Conservation (phyloP, 2,329 filamentous ascomycete species). For the Pseudocercospora vitis region DNA sequence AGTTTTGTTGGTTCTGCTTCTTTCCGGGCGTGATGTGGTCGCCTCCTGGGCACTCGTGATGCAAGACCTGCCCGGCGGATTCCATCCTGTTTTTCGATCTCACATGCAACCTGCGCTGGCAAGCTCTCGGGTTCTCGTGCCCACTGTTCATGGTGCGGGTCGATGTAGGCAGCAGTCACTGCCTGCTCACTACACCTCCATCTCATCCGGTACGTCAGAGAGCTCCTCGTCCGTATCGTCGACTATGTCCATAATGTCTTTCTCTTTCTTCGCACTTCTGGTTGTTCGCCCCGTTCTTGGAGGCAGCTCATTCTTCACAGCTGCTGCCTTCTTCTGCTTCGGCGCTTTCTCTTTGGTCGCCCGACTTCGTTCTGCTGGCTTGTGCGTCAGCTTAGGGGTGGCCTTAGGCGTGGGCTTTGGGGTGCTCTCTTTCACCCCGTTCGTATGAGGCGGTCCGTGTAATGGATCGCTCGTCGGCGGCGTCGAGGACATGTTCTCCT, state of each 20-base stretch:
- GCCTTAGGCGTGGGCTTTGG: slow-evolving; percentile 4
- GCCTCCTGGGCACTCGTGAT: too few relatives aligned
- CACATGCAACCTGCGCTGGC: too few relatives aligned
- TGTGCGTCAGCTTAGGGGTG: not conserved
- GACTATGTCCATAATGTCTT: slow-evolving; percentile 29
- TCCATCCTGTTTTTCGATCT: too few relatives aligned
- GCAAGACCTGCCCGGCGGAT: too few relatives aligned
- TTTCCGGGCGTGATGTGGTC: too few relatives aligned
- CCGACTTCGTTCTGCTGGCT: slow-evolving; percentile 7
- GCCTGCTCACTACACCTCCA: slow-evolving; percentile 26
- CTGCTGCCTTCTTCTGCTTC: slow-evolving; percentile 19
- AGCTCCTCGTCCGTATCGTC: slow-evolving; percentile 31
- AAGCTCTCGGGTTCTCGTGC: too few relatives aligned
- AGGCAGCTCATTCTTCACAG: slow-evolving; percentile 22
- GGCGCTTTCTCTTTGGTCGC: slow-evolving; percentile 9
- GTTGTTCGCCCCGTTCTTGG: slow-evolving; percentile 19
- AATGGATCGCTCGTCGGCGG: slow-evolving; percentile 35
- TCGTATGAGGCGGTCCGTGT: slow-evolving; percentile 7
- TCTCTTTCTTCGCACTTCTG: slow-evolving; percentile 26
- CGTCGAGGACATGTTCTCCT: slow-evolving; percentile 32
- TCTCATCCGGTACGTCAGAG: slow-evolving; percentile 30
- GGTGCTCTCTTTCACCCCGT: slow-evolving; percentile 5
- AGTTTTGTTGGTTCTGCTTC: too few relatives aligned
- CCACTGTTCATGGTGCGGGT: too few relatives aligned
- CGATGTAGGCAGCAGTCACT: not conserved